These are phyloP conservation scores for Laguncularia racemosa DNA, from an alignment of 345 rosid genomes.

Conservation along the genomic window DNA sequence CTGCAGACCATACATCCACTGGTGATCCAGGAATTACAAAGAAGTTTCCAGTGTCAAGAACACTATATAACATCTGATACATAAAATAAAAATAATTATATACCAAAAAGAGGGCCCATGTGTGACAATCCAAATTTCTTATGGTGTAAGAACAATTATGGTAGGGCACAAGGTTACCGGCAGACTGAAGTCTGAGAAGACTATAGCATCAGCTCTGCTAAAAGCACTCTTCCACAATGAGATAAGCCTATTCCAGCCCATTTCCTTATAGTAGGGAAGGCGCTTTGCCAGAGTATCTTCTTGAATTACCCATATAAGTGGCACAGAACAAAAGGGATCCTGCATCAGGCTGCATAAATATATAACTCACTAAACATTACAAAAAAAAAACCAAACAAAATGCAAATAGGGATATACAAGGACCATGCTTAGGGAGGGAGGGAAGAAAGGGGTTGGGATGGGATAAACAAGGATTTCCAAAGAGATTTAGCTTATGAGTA, in stretches of 20 bases:
- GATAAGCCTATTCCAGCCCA: constrained; percentile 51
- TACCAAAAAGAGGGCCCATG: constrained; percentile 13
- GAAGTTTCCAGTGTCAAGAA: constrained; percentile 95
- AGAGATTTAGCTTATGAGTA: no score
- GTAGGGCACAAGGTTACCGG: constrained; percentile 44
- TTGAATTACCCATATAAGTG: constrained; percentile 89
- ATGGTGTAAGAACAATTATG: constrained; percentile 5
- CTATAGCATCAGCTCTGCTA: constrained; percentile 67
- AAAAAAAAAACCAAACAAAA: constrained; percentile 19
- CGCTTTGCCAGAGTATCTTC: constrained; percentile 81
- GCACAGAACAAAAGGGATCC: constrained; percentile 90
- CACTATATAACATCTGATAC: constrained; percentile 82
- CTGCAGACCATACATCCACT: constrained; percentile 87
- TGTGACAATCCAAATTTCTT: not conserved
- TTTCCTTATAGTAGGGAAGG: constrained; percentile 56
- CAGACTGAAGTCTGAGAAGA: constrained; percentile 72
- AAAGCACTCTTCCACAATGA: constrained; percentile 71
- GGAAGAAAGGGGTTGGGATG: no score
- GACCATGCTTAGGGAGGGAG: no score
- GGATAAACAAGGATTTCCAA: no score
- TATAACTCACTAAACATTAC: constrained; percentile 44
- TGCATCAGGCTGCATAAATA: constrained; percentile 96
- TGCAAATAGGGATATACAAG: not conserved
- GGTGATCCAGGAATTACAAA: constrained; percentile 93
- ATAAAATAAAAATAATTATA: constrained; percentile 24